A percentile compares a stretch with the other conserved stretches of the same genome.
phyloP scores from a whole-genome alignment of 805 yeast genomes.

The Hanseniaspora vineae region DNA sequence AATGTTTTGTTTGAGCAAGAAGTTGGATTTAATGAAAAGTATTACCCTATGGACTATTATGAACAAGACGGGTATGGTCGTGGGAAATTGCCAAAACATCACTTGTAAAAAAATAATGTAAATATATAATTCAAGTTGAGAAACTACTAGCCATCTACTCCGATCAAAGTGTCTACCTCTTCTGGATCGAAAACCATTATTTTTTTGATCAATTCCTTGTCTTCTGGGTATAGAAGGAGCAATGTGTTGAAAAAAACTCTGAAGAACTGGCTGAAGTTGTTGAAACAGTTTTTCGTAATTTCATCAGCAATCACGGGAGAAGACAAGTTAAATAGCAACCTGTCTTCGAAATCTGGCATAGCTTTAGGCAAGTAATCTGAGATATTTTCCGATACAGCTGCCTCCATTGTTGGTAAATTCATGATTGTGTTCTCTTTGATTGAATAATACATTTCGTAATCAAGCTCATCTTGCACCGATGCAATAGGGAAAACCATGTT shows the following conservation, averaged over 20 bases:
- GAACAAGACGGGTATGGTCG: slow-evolving; percentile 84
- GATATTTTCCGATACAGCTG: slow-evolving; percentile 32
- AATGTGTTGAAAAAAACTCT: slow-evolving; percentile 25
- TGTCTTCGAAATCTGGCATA: slow-evolving; percentile 44
- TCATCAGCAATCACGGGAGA: slow-evolving; percentile 52
- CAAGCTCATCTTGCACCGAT: slow-evolving; percentile 37
- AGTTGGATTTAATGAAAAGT: slow-evolving; percentile 43
- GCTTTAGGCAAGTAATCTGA: slow-evolving; percentile 39
- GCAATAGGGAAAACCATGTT: slow-evolving; percentile 60
- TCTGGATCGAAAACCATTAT: slow-evolving; percentile 18
- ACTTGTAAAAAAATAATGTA: slow-evolving; percentile 5
- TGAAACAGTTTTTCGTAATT: slow-evolving; percentile 37
- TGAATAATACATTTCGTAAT: slow-evolving; percentile 52
- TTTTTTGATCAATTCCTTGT: slow-evolving; percentile 8
- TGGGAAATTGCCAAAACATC: slow-evolving; percentile 52
- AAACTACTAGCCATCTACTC: slow-evolving; percentile 29
- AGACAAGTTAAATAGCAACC: slow-evolving; percentile 40
- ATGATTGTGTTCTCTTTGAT: slow-evolving; percentile 43
- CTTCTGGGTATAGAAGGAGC: slow-evolving; percentile 23
- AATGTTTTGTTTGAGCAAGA: slow-evolving; percentile 79
- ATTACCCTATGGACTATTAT: slow-evolving; percentile 95
- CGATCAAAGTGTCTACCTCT: slow-evolving; percentile 60
- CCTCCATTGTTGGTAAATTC: slow-evolving; percentile 31
- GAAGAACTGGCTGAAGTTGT: slow-evolving; percentile 33
- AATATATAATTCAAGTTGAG: neutral